A percentile compares a stretch with the other conserved stretches of the same genome.
phyloP scores from a whole-genome alignment of 257 asterid species.

The Mentha longifolia region DNA sequence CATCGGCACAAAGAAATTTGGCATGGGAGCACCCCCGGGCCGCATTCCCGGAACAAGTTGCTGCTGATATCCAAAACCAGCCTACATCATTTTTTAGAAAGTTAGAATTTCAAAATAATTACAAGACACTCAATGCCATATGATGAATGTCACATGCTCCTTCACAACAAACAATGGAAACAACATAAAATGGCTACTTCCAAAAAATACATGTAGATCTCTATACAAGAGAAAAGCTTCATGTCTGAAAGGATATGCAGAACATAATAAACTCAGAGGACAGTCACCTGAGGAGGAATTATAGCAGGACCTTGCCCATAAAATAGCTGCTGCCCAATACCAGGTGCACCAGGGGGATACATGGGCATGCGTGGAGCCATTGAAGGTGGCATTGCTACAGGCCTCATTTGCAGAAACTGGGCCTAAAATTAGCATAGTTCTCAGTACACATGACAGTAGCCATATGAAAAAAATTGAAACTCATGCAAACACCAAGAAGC shows the following conservation, averaged over 20 bases:
- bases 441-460: not conserved
- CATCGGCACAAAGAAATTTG: slow-evolving; percentile 65
- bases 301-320: slow-evolving; percentile 79
- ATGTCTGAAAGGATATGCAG: too few relatives aligned
- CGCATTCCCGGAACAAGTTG: slow-evolving; percentile 80
- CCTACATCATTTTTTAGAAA: slow-evolving; percentile 40
- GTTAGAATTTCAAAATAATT: not conserved
- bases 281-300: slow-evolving; percentile 76
- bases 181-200: not conserved
- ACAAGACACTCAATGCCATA: not conserved
- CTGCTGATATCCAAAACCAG: slow-evolving; percentile 75
- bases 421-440: slow-evolving; percentile 48
- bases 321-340: slow-evolving; percentile 78
- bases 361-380: slow-evolving; percentile 84
- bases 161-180: not conserved
- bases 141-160: not conserved
- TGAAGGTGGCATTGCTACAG: slow-evolving; percentile 63
- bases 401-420: slow-evolving; percentile 74
- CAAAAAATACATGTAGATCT: not conserved
- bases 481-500: not conserved
- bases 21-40: slow-evolving; percentile 71
- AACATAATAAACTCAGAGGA: too few relatives aligned
- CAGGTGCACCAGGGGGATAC: slow-evolving; percentile 84
- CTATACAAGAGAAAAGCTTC: too few relatives aligned
- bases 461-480: not conserved